A percentile compares a stretch with the other conserved stretches of the same genome.
Evolutionary conservation across 257 asterid genomes (phyloP).

Genomic region (Cordia subcordata): DNA sequence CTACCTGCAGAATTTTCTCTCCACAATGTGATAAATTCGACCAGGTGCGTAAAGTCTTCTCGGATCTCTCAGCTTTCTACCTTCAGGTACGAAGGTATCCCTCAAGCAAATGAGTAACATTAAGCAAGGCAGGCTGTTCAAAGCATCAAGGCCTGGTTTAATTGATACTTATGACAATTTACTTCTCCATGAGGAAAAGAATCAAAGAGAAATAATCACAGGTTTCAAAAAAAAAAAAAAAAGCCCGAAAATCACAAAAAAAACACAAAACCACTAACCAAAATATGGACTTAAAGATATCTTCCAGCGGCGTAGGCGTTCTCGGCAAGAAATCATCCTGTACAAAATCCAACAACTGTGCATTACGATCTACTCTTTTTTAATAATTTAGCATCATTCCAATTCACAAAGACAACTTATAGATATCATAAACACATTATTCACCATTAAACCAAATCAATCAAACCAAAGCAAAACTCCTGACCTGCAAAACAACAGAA

Average conservation of each 20-base stretch:
- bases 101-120: conserved; percentile 81
- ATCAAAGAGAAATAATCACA: background rate
- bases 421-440: background rate
- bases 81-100: conserved; percentile 93
- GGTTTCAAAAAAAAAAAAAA: conserved; percentile 13
- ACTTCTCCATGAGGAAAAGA: conserved; percentile 25
- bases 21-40: conserved; percentile 90
- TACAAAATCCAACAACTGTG: conserved; percentile 15
- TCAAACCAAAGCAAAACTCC: conserved; percentile 1
- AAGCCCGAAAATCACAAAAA: conserved; percentile 6
- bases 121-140: conserved; percentile 97
- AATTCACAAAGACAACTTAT: background rate
- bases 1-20: conserved; percentile 91
- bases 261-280: conserved; percentile 50
- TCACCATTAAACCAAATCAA: background rate
- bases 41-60: conserved; percentile 94
- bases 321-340: conserved; percentile 98
- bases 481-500: conserved; percentile 89
- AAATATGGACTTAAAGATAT: conserved; percentile 80
- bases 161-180: conserved; percentile 23
- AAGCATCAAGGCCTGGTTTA: conserved; percentile 56
- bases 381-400: background rate
- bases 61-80: conserved; percentile 88
- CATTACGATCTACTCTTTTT: no score
- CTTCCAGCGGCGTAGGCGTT: conserved; percentile 93